Base-by-base conservation (phyloP, 371 early-diverging fungal genomes). In the Aphelidium insulamus region DNA sequence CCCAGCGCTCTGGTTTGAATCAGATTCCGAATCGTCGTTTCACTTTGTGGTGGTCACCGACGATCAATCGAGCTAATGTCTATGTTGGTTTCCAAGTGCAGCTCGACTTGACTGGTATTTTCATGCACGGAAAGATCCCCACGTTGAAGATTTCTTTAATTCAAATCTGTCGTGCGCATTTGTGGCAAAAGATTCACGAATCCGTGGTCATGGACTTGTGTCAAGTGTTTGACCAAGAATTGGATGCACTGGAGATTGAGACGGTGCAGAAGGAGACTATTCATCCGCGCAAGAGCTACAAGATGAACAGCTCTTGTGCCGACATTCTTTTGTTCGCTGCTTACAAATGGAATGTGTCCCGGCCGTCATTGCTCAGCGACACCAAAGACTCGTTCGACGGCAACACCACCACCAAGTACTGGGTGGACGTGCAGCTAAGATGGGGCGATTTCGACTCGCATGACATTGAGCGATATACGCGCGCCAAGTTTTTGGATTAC, bases 1-100 rank as follows among this genome's bases (percentile, higher is more conserved):
- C 98, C n/a, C 98, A 97, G 56, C 66, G 97, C 30, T 75, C 78
- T 30, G 97, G 97, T 66, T 57, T 95, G 48, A 88, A 88, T 50
- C 90, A 95, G 59, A 91, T 98, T 59, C 98, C 99, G 24, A 99
- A 99, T 58, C 87, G 94, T 69, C 86, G 97, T 37, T 98, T 98
- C 62, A 94, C 92, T 3, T 66, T 98, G 23, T 99, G 99, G 99
- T 99, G 98, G 98, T 86, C 86, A 21, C 97, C 97, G 7, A 95
- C 97, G 2, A 92, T 99, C 48, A 99, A 98, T 50, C 72, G 86
- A 33, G 71, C 83, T 36, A 87, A 94, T 49, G 95, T 98, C 16
- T 95, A 97, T 52, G 87, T 99, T 37, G 98, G 98, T 58, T 97
- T 97, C 87, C 88, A 92, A 56, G 91, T 86, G 32, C 91, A 90